phyloP scores from a whole-genome alignment of 352 stramenopile genomes.

The Thalassiosira delicatula region DNA sequence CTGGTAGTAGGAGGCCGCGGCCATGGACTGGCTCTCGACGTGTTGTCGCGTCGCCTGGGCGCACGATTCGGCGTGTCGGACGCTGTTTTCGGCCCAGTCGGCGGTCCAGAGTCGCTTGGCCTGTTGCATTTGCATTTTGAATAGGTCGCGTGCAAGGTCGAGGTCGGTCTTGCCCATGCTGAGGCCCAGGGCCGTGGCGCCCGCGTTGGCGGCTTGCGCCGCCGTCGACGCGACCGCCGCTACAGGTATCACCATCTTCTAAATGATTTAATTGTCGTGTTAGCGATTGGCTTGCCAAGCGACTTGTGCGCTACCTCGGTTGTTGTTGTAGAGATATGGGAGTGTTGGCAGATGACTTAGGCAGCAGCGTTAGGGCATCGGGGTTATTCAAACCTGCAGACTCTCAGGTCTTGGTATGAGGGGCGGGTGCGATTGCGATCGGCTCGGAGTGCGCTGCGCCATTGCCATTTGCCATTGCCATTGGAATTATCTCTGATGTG shows the following conservation, averaged over 20 bases:
- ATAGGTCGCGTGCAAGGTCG: slow-evolving; percentile 44
- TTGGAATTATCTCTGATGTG: too few relatives aligned
- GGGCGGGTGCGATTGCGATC: too few relatives aligned
- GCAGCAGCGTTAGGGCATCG: too few relatives aligned
- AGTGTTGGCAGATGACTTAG: too few relatives aligned
- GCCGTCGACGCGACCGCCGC: neutral
- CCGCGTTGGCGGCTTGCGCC: neutral
- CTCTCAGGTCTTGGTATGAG: too few relatives aligned
- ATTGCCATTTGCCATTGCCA: too few relatives aligned
- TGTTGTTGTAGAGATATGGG: too few relatives aligned
- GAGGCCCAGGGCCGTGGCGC: neutral
- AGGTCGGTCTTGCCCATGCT: slow-evolving; percentile 5
- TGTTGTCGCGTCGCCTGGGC: slow-evolving; percentile 49
- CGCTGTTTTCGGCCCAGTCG: slow-evolving; percentile 46
- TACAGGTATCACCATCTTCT: neutral
- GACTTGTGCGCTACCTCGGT: too few relatives aligned
- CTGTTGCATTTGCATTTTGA: slow-evolving; percentile 56
- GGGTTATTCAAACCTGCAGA: too few relatives aligned
- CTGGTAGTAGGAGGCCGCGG: slow-evolving; percentile 44
- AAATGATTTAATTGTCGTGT: too few relatives aligned
- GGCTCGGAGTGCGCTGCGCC: too few relatives aligned
- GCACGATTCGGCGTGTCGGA: slow-evolving; percentile 48
- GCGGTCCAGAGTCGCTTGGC: slow-evolving; percentile 54
- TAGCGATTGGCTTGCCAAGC: too few relatives aligned
- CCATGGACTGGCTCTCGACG: slow-evolving; percentile 38